These are phyloP conservation scores for Arachis monticola DNA, from an alignment of 331 rosid genomes.

Conservation along the genomic window DNA sequence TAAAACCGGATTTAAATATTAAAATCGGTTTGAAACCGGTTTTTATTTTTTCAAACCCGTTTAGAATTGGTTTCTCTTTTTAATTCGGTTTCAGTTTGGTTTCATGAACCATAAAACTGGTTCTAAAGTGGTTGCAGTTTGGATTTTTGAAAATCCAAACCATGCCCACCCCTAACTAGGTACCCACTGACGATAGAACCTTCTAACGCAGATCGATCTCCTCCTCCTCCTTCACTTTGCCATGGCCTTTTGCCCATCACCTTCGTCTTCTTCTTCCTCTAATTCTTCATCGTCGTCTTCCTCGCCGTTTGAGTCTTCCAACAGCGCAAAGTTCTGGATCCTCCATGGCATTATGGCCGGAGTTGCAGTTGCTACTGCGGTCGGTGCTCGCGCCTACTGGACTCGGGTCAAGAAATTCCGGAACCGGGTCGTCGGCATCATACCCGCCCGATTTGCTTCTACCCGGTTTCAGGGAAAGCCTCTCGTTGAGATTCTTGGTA, in stretches of 20 bases:
- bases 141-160: no score
- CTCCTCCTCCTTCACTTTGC: not conserved
- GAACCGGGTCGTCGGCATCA: conserved; percentile 85
- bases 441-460: conserved; percentile 92
- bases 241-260: conserved; percentile 49
- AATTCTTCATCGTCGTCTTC: conserved; percentile 53
- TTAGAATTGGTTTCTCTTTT: no score
- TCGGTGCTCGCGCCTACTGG: conserved; percentile 70
- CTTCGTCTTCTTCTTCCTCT: conserved; percentile 9
- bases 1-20: no score
- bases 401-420: conserved; percentile 66
- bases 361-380: conserved; percentile 70
- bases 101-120: no score
- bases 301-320: conserved; percentile 52
- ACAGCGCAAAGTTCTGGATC: conserved; percentile 65
- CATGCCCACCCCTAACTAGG: no score
- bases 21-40: no score
- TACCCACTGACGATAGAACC: no score
- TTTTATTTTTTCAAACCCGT: no score
- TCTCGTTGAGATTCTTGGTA: conserved; percentile 86
- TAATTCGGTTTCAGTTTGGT: no score
- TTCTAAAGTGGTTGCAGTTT: no score
- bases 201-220: no score
- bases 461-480: conserved; percentile 89
- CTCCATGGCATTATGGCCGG: conserved; percentile 77